Conservation (phyloP, 768 basidiomycete genomes). For the Strobilomyces dryophilus region DNA sequence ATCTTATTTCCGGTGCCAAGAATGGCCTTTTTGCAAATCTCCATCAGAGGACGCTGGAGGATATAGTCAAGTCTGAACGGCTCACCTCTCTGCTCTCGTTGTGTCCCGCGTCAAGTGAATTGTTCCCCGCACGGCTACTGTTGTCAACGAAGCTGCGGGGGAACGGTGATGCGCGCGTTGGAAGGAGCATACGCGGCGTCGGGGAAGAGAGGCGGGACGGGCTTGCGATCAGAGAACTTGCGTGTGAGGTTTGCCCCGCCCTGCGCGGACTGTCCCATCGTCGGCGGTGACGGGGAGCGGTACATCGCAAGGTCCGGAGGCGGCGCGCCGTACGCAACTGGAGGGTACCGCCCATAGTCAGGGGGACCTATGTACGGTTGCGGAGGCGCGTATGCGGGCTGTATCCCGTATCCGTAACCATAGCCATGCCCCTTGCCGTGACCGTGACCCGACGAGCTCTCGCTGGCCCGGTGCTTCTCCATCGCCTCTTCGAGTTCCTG, state of each 20-base stretch:
- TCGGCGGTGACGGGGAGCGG: conserved; percentile 8
- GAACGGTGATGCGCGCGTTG: conserved; percentile 19
- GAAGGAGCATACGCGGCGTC: conserved; percentile 21
- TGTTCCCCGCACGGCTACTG: not conserved
- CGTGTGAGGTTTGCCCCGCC: conserved; percentile 32
- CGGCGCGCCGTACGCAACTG: conserved; percentile 1
- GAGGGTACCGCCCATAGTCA: conserved; percentile 22
- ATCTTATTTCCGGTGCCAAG: not conserved
- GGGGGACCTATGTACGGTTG: conserved; percentile 19
- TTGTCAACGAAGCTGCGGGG: conserved; percentile 16
- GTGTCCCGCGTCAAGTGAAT: conserved; percentile 2
- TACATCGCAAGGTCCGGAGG: conserved; percentile 11
- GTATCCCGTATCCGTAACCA: conserved; percentile 17
- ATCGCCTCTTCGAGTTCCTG: conserved; percentile 12
- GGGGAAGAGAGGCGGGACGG: conserved; percentile 28
- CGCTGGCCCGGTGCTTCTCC: conserved; percentile 23
- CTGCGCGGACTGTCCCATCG: conserved; percentile 10
- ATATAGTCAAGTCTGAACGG: not conserved
- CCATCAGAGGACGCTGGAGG: not conserved
- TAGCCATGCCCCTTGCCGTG: conserved; percentile 19
- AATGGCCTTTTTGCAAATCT: not conserved
- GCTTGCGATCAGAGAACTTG: conserved; percentile 33
- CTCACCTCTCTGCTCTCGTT: conserved; percentile 7
- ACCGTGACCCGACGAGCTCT: conserved; percentile 24
- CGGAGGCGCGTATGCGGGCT: conserved; percentile 16